Evolutionary conservation across 2,329 filamentous ascomycete genomes (phyloP), one percentile per base, ranked within the genome.

Genomic region (Xylariales sp.): DNA sequence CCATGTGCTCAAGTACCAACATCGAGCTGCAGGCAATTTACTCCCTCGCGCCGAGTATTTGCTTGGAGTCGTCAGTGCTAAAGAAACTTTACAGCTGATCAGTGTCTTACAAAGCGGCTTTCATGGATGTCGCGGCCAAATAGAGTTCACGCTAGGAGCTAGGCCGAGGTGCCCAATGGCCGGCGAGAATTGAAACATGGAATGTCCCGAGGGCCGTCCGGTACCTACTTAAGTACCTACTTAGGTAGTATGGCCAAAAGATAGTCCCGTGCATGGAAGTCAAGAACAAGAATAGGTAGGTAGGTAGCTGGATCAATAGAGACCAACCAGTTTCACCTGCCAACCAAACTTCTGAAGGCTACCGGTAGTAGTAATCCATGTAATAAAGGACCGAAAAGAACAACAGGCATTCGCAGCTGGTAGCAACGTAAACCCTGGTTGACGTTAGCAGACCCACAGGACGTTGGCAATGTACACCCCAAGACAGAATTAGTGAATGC

Each of bases 141-240:
- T 45, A 45, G 38, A 45, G 43, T 45, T 45, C 16, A 27, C 43
- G 34, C 43, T 45, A 45, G 34, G 43, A 8, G 11, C 20, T 35
- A 28, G 34, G 21, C 42, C 35, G 35, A 35, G 34, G 19, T 29
- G 28, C 38, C 43, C 43, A 29, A 31, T 24, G 31, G 37, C 39
- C 43, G 32, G 38, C 40, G 24, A 16, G 32, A 42, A 15, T 31
- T 29, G 43, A 19, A 40, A 21, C 15, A 38, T 45, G 43, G 43
- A 15, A 45, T 35, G 38, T 45, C 38, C 43, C 38, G 43, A 36
- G n/a, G n/a, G n/a, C n/a, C n/a, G n/a, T n/a, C n/a, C n/a, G n/a
- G n/a, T n/a, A n/a, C n/a, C n/a, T n/a, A n/a, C n/a, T n/a, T n/a
- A n/a, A n/a, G n/a, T n/a, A n/a, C n/a, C n/a, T n/a, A n/a, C n/a